Evolutionary conservation across 1,139 yeast genomes (phyloP), one percentile per base, ranked within the genome.

Genomic region (Pichia sp.): DNA sequence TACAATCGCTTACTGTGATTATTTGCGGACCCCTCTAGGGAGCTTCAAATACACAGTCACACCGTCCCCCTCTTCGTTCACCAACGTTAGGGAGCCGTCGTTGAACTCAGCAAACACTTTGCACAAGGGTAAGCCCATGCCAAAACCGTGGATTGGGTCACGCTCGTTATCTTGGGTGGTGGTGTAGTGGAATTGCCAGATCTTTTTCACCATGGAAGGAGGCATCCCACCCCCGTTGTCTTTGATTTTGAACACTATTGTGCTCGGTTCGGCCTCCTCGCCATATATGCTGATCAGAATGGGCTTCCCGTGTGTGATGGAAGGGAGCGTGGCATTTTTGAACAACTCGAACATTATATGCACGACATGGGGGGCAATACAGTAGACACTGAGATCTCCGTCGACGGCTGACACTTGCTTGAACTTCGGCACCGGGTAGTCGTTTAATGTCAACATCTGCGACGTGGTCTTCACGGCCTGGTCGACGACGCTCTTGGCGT

Each of bases 161-260:
- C 63, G 57, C 45, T 62, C 62, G 11, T 45, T 54, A 44, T 55
- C 66, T 4, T 57, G 49, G 3, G 67, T 59, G 5, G 69, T 66
- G 13, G 69, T 65, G 50, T 63, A 67, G 52, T 67, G 70, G 50
- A 64, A 66, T 23, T 64, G 68, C 64, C 67, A 66, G 5, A 66
- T 66, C 47, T 62, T 62, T 5, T 60, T 51, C 1, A 61, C 45
- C 30, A 59, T 53, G 8, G 52, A 49, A 13, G 53, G 43, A 1
- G 61, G 53, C 57, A 67, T 55, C 3, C 70, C 70, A 8, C 70
- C 70, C 8, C 67, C 70, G 19, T 53, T 36, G 55, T 67, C 69
- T 8, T 56, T 54, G 8, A 67, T 57, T 45, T 59, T 57, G 19
- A 61, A 56, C 10, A 53, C 52, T 2, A 61, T 46, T 7, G 34